phyloP scores from a whole-genome alignment of 2,329 filamentous ascomycete species.

The Tolypocladium tropicale region DNA sequence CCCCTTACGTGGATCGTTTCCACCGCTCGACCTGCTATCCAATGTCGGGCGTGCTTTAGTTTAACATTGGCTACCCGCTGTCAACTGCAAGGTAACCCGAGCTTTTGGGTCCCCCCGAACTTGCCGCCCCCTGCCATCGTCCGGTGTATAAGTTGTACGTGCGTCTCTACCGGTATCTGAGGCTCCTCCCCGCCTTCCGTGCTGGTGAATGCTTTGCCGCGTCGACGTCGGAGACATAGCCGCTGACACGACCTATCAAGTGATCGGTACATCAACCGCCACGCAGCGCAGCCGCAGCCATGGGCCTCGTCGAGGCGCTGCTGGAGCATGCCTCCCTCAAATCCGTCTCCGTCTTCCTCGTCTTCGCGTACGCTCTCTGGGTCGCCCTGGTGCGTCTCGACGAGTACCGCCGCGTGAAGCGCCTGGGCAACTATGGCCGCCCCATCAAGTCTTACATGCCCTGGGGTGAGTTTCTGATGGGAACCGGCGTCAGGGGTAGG shows the following conservation, averaged over 20 bases:
- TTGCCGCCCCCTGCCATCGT: neutral
- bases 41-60: no score
- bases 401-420: conserved; percentile 32
- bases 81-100: neutral
- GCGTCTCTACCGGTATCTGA: neutral
- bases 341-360: conserved; percentile 23
- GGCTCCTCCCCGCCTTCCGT: neutral
- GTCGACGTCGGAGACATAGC: neutral
- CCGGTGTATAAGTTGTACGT: neutral
- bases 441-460: conserved; percentile 28
- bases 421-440: conserved; percentile 32
- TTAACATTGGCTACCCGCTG: no score
- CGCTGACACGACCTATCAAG: neutral
- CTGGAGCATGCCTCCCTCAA: conserved; percentile 33
- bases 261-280: neutral
- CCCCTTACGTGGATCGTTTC: no score
- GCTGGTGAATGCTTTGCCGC: neutral
- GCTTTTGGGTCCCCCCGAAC: neutral
- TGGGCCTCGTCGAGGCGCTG: conserved; percentile 41
- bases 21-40: no score
- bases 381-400: conserved; percentile 26
- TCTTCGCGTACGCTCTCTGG: conserved; percentile 27
- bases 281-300: conserved; percentile 14
- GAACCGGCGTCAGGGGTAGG: no score
- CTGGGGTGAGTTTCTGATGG: conserved; percentile 26